Base-by-base conservation (phyloP, 2,329 filamentous ascomycete species). In the Teratosphaeriaceae sp. region DNA sequence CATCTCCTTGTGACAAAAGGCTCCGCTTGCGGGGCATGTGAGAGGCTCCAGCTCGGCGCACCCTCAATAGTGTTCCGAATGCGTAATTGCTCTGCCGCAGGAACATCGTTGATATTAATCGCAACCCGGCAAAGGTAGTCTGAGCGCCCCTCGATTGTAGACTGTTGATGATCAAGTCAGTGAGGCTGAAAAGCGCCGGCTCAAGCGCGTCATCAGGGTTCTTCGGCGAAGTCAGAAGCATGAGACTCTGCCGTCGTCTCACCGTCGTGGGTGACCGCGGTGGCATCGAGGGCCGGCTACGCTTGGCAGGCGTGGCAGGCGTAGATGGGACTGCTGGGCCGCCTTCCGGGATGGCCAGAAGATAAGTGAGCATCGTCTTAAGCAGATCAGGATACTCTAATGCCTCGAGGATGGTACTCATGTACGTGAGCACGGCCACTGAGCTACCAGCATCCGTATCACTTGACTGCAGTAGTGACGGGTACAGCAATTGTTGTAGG, bases 391-490 rank as follows among this genome's bases (percentile, higher is more conserved):
- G 86, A 61, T 97, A 88, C 50, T 96, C 88, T 12, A 98, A 73
- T 1, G 87, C 85, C 62, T 96, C 89, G 5, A 98, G 75, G 43
- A 97, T 94, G 31, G 86, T 84, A 45, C 85, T 84, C 26, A 98
- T 74, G 63, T 98, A 97, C 2, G 89, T 96, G 49, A 97, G 73
- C 11, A 98, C 92, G 3, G 92, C 92, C 18, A 97, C 88, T 1
- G 92, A 95, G 5, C 92, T 98, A 42, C 92, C 92, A 52, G 90
- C 92, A 65, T 97, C 90, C 29, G 94, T 85, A 67, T 98, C 92
- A 1, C 92, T 97, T 8, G 92, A 98, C 65, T 98, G 90, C 12
- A 98, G 75, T 23, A 98, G 73, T 1, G 94, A 98, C 2, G 92
- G 92, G 62, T 98, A 97, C 79, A 98, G 69, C 57, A 98, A 71